phyloP scores from a whole-genome alignment of 2,329 filamentous ascomycete species.

The Aspergillus unguis region DNA sequence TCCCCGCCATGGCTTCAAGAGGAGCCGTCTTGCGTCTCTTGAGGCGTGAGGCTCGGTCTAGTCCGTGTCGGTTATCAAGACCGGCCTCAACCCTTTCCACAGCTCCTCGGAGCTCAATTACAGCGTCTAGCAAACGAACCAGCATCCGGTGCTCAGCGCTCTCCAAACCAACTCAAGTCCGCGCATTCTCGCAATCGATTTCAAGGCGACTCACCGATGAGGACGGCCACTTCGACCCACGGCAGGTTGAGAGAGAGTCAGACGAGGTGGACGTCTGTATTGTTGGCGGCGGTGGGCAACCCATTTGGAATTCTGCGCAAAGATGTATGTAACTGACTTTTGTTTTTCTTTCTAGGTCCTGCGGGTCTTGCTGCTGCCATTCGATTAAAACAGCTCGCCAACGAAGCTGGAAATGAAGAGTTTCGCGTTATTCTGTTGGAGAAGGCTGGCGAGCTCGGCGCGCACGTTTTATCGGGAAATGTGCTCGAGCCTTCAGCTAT shows the following conservation, averaged over 20 bases:
- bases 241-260: constrained; percentile 73
- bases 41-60: constrained; percentile 38
- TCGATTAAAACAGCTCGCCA: constrained; percentile 90
- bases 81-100: constrained; percentile 23
- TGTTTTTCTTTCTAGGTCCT: constrained; percentile 55
- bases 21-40: constrained; percentile 39
- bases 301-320: neutral
- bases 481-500: constrained; percentile 87
- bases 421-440: constrained; percentile 91
- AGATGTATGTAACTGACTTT: constrained; percentile 4
- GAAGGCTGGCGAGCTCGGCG: constrained; percentile 91
- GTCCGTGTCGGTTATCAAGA: constrained; percentile 29
- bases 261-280: constrained; percentile 97
- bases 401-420: constrained; percentile 90
- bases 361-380: constrained; percentile 91
- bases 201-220: constrained; percentile 42
- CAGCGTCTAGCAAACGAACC: constrained; percentile 18
- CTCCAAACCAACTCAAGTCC: constrained; percentile 31
- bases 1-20: constrained; percentile 40
- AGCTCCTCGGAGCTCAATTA: constrained; percentile 20
- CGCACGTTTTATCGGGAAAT: constrained; percentile 92
- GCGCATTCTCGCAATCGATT: constrained; percentile 46
- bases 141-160: constrained; percentile 19
- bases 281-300: constrained; percentile 70
- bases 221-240: constrained; percentile 63